These are phyloP conservation scores for Pleurostoma richardsiae DNA, from an alignment of 2,329 filamentous ascomycete species.

Conservation along the genomic window DNA sequence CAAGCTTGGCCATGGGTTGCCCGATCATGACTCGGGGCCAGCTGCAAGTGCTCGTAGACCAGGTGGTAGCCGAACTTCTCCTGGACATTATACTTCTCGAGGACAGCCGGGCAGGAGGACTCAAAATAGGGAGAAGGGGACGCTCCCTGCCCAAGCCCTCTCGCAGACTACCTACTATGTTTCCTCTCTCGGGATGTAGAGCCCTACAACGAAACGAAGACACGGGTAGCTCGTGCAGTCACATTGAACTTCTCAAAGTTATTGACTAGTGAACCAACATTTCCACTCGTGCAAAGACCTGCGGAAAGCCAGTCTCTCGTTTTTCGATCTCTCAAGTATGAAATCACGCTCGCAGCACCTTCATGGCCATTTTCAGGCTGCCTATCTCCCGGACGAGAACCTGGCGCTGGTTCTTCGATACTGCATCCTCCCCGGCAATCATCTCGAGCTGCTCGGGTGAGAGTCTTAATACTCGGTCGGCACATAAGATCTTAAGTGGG, in stretches of 20 bases:
- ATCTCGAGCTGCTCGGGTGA: slow-evolving; percentile 40
- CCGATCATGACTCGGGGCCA: background rate
- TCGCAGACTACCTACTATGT: no score
- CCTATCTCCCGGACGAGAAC: slow-evolving; percentile 38
- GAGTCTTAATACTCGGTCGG: slow-evolving; percentile 43
- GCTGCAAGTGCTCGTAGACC: background rate
- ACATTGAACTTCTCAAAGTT: no score
- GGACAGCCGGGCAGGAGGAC: background rate
- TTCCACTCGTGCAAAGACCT: no score
- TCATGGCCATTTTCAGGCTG: slow-evolving; percentile 31
- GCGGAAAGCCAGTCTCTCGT: no score
- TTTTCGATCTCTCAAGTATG: background rate
- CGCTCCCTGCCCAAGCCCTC: no score
- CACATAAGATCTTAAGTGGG: slow-evolving; percentile 48
- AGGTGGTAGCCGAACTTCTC: background rate
- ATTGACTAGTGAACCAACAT: no score
- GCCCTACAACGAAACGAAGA: no score
- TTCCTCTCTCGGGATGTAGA: no score
- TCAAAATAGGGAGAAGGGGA: no score
- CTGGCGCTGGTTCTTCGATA: slow-evolving; percentile 30
- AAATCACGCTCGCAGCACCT: slow-evolving; percentile 11
- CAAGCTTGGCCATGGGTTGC: background rate
- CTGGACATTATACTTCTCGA: background rate
- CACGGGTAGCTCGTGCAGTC: no score
- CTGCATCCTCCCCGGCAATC: slow-evolving; percentile 54